These are phyloP conservation scores for Cyclotella choctawhatcheeana DNA, from an alignment of 108 stramenopile genomes.

Conservation along the genomic window DNA sequence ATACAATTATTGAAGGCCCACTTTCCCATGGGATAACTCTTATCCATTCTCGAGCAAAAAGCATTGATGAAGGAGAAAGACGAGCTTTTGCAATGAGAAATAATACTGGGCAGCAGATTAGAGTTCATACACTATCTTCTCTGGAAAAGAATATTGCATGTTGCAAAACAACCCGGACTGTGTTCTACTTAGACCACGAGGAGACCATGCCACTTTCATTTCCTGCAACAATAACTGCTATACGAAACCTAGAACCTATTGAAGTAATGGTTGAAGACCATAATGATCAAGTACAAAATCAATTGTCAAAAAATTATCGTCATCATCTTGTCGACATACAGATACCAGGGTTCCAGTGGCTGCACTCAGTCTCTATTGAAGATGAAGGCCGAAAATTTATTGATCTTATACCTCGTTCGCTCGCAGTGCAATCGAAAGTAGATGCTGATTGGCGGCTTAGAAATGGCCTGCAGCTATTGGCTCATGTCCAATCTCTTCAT, in stretches of 20 bases:
- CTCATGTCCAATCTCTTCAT: slow-evolving; percentile 87
- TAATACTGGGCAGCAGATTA: slow-evolving; percentile 85
- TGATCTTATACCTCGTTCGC: slow-evolving; percentile 69
- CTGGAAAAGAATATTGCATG: slow-evolving; percentile 30
- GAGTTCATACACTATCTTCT: slow-evolving; percentile 74
- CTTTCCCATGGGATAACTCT: slow-evolving; percentile 20
- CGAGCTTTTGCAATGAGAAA: slow-evolving; percentile 92
- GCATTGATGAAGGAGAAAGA: slow-evolving; percentile 63
- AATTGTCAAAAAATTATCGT: slow-evolving; percentile 3
- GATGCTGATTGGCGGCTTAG: slow-evolving; percentile 76
- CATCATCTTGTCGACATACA: slow-evolving; percentile 87
- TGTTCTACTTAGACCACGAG: slow-evolving; percentile 82
- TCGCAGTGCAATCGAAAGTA: slow-evolving; percentile 55
- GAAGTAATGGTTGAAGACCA: slow-evolving; percentile 81
- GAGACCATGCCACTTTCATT: slow-evolving; percentile 79
- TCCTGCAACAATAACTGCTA: slow-evolving; percentile 83
- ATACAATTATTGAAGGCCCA: neutral
- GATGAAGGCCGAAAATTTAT: slow-evolving; percentile 84
- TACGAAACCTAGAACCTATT: slow-evolving; percentile 75
- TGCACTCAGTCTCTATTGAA: slow-evolving; percentile 81
- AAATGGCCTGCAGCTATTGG: slow-evolving; percentile 84
- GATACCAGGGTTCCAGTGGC: slow-evolving; percentile 91
- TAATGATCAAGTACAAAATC: slow-evolving; percentile 1
- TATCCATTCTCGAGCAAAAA: slow-evolving; percentile 66
- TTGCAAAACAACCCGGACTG: slow-evolving; percentile 31